Evolutionary conservation across 306 rosid genomes (phyloP).

Genomic region (Vigna unguiculata): DNA sequence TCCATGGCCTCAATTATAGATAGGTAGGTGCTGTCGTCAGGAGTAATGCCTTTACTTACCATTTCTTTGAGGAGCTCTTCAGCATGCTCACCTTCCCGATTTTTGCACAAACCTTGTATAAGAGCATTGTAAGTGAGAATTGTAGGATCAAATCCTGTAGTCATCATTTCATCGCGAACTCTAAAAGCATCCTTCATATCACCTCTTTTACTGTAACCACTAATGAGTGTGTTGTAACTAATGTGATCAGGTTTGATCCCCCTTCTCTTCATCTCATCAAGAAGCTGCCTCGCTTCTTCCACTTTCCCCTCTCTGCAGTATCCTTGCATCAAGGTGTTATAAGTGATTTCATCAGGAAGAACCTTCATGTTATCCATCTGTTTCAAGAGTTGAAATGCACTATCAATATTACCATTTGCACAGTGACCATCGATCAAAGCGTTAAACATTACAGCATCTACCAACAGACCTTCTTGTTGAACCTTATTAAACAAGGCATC

Average conservation of each 20-base stretch:
- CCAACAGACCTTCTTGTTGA: conserved; percentile 58
- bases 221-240: conserved; percentile 83
- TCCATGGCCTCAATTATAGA: conserved; percentile 68
- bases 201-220: conserved; percentile 86
- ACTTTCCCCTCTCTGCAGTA: conserved; percentile 80
- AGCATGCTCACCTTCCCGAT: conserved; percentile 69
- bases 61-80: conserved; percentile 89
- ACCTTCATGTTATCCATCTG: conserved; percentile 79
- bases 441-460: conserved; percentile 77
- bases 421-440: conserved; percentile 89
- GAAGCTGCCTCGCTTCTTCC: conserved; percentile 82
- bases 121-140: conserved; percentile 90
- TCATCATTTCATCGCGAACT: conserved; percentile 82
- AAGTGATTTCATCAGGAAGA: conserved; percentile 80
- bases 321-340: conserved; percentile 91
- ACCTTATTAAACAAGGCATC: conserved; percentile 70
- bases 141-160: conserved; percentile 83
- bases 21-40: conserved; percentile 77
- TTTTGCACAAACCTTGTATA: conserved; percentile 77
- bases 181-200: conserved; percentile 76
- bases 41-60: conserved; percentile 76
- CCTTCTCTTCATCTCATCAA: conserved; percentile 78
- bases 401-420: conserved; percentile 60
- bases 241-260: conserved; percentile 86
- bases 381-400: conserved; percentile 67